A percentile compares a stretch with the other conserved stretches of the same genome.
Conservation (phyloP, 2,329 filamentous ascomycete species). For the Ophiocordyceps camponoti-rufipedis region DNA sequence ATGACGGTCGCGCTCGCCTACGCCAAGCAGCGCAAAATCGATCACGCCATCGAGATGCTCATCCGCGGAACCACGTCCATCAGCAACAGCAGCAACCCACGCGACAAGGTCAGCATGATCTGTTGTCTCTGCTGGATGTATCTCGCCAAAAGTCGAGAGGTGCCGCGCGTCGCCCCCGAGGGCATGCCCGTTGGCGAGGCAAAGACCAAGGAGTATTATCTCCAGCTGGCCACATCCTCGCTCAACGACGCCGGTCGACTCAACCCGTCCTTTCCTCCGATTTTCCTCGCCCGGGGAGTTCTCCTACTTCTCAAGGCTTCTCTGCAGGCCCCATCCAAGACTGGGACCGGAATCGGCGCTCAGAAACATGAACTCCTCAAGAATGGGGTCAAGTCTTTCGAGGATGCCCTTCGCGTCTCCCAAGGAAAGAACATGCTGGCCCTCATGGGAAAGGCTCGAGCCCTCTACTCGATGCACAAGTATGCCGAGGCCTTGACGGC, state of each 20-base stretch:
- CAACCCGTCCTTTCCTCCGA: conserved; percentile 78
- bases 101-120: conserved; percentile 73
- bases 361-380: conserved; percentile 67
- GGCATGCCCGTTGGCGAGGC: conserved; percentile 48
- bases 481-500: conserved; percentile 65
- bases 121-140: conserved; percentile 83
- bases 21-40: conserved; percentile 85
- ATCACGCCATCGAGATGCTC: conserved; percentile 60
- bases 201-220: conserved; percentile 84
- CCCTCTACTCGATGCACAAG: conserved; percentile 70
- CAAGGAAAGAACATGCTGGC: conserved; percentile 82
- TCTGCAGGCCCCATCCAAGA: conserved; percentile 56
- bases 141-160: conserved; percentile 72
- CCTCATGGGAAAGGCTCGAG: conserved; percentile 72
- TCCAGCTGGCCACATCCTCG: conserved; percentile 75
- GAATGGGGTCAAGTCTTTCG: conserved; percentile 80
- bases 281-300: conserved; percentile 82
- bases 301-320: conserved; percentile 78
- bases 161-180: conserved; percentile 44
- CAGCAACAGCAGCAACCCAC: conserved; percentile 48
- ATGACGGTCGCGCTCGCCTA: conserved; percentile 96
- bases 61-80: conserved; percentile 56
- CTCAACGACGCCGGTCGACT: conserved; percentile 92
- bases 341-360: conserved; percentile 45
- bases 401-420: conserved; percentile 77